phyloP scores from a whole-genome alignment of 2,329 filamentous ascomycete genomes.

The Coleophoma crateriformis region DNA sequence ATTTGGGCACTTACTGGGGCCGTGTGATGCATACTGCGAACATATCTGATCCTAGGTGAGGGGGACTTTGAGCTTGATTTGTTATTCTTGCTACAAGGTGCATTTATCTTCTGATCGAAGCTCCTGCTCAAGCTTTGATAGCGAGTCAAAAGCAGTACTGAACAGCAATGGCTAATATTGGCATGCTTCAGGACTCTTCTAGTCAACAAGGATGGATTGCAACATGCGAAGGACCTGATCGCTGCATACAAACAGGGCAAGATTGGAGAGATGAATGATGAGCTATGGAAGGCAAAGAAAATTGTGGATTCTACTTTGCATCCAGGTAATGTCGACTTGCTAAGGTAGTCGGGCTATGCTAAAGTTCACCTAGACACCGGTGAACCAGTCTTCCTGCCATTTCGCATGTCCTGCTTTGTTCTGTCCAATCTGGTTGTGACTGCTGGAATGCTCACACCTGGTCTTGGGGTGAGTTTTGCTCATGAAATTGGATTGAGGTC shows the following conservation, averaged over 20 bases:
- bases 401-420: constrained; percentile 96
- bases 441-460: constrained; percentile 92
- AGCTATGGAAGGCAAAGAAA: constrained; percentile 95
- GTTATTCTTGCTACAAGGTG: constrained; percentile 9
- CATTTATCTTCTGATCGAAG: constrained; percentile 3
- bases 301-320: constrained; percentile 94
- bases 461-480: constrained; percentile 54
- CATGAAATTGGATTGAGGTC: no score
- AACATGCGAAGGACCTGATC: constrained; percentile 78
- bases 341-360: constrained; percentile 2
- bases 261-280: constrained; percentile 74
- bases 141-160: neutral
- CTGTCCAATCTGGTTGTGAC: constrained; percentile 92
- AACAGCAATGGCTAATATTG: constrained; percentile 11
- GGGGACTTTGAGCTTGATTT: constrained; percentile 16
- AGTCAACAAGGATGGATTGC: constrained; percentile 70
- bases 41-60: constrained; percentile 93
- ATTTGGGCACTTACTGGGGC: constrained; percentile 91
- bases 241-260: constrained; percentile 83
- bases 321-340: constrained; percentile 56
- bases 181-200: constrained; percentile 69
- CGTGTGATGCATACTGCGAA: constrained; percentile 84
- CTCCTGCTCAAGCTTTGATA: constrained; percentile 1
- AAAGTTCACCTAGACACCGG: constrained; percentile 66
- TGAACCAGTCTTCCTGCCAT: constrained; percentile 84